A percentile compares a stretch with the other conserved stretches of the same genome.
Evolutionary conservation across 768 basidiomycete species (phyloP).

Genomic region (Phaeotremella skinneri): DNA sequence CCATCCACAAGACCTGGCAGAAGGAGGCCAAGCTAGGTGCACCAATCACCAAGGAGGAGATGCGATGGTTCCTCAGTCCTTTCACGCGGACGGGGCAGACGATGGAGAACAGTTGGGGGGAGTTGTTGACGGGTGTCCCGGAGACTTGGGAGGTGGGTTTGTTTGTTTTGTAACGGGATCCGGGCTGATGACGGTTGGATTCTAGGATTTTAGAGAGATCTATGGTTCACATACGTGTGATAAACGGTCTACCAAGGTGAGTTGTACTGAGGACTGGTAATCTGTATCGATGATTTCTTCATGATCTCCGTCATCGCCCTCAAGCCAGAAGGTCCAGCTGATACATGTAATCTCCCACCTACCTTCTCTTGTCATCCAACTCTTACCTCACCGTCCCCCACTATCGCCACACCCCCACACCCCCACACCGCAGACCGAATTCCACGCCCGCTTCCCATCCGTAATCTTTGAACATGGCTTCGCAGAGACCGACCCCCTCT

Average conservation of each 20-base stretch:
- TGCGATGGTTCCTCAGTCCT: conserved; percentile 43
- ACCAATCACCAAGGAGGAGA: conserved; percentile 31
- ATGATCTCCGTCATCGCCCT: not conserved
- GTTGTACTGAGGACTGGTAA: too few relatives aligned
- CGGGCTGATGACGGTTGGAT: conserved; percentile 1
- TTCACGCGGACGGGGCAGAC: conserved; percentile 48
- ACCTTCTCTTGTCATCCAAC: not conserved
- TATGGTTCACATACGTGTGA: conserved; percentile 51
- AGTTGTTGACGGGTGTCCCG: conserved; percentile 37
- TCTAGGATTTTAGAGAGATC: conserved; percentile 44
- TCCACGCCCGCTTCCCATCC: conserved; percentile 40
- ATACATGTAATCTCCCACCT: not conserved
- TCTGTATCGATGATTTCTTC: too few relatives aligned
- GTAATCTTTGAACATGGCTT: conserved; percentile 44
- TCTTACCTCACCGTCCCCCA: not conserved
- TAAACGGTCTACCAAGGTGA: conserved; percentile 40
- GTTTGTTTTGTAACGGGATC: not conserved
- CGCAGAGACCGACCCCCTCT: conserved; percentile 45
- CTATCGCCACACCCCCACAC: conserved; percentile 6
- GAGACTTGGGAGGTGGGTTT: conserved; percentile 41
- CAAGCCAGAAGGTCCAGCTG: not conserved
- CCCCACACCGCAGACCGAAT: conserved; percentile 34
- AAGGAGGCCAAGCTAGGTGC: conserved; percentile 27
- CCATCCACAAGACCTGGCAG: conserved; percentile 35
- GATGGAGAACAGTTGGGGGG: conserved; percentile 44